A percentile compares a stretch with the other conserved stretches of the same genome.
Evolutionary conservation across 2,329 filamentous ascomycete genomes (phyloP).

Genomic region (Microcyclospora tardicrescens): DNA sequence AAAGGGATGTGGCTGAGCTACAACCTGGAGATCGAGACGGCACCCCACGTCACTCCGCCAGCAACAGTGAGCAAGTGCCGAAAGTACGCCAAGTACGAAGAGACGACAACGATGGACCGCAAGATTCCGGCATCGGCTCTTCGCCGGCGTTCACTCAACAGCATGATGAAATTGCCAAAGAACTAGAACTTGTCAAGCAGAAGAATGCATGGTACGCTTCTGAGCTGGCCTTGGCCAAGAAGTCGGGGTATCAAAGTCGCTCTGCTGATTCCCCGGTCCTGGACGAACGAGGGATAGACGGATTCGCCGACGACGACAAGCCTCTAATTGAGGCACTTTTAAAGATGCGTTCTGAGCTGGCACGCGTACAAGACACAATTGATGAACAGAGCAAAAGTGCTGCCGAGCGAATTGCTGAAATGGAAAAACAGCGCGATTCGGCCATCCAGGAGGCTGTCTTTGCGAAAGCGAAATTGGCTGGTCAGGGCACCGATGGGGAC

Average conservation of each 20-base stretch:
- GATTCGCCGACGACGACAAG: slow-evolving; percentile 82
- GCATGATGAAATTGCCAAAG: slow-evolving; percentile 66
- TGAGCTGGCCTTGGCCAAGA: slow-evolving; percentile 80
- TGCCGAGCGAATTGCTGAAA: slow-evolving; percentile 79
- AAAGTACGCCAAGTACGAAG: slow-evolving; percentile 10
- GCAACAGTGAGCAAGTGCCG: slow-evolving; percentile 13
- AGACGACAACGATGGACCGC: slow-evolving; percentile 38
- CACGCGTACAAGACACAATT: slow-evolving; percentile 78
- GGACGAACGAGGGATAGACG: slow-evolving; percentile 63
- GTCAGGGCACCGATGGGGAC: slow-evolving; percentile 50
- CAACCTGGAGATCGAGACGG: slow-evolving; percentile 13
- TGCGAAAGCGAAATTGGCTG: slow-evolving; percentile 82
- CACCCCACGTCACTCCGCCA: slow-evolving; percentile 13
- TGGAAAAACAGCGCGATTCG: slow-evolving; percentile 85
- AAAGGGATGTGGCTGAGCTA: slow-evolving; percentile 12
- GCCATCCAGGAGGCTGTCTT: slow-evolving; percentile 94
- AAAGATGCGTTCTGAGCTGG: slow-evolving; percentile 77
- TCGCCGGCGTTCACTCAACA: slow-evolving; percentile 50
- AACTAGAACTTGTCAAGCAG: slow-evolving; percentile 72
- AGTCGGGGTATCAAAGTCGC: slow-evolving; percentile 60
- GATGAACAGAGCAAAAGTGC: slow-evolving; percentile 78
- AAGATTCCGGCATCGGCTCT: slow-evolving; percentile 46
- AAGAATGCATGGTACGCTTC: slow-evolving; percentile 96
- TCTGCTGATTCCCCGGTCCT: slow-evolving; percentile 50
- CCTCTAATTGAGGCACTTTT: slow-evolving; percentile 85